phyloP scores from a whole-genome alignment of 1,284 basidiomycete species.

The Pseudozyma flocculosa region DNA sequence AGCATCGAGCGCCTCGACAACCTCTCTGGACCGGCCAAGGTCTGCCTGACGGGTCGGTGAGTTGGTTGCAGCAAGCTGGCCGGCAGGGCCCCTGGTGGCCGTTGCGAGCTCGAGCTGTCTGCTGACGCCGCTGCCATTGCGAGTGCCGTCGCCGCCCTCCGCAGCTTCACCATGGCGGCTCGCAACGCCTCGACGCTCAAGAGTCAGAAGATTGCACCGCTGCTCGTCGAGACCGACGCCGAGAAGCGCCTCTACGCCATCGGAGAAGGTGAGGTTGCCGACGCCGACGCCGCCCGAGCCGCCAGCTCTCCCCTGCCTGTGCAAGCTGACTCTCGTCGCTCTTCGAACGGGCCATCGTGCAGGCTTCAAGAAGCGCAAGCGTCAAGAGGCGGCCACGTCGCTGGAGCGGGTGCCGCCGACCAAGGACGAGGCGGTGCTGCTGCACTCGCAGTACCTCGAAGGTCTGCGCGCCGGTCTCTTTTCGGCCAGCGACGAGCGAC shows the following conservation, averaged over 20 bases:
- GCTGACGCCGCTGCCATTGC: background rate
- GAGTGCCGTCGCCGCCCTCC: too few relatives aligned
- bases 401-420: conserved; percentile 55
- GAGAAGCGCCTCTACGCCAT: conserved; percentile 53
- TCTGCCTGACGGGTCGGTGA: conserved; percentile 53
- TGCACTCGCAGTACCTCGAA: conserved; percentile 54
- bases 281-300: too few relatives aligned
- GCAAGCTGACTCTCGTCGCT: too few relatives aligned
- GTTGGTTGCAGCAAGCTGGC: background rate
- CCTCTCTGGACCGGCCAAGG: conserved; percentile 19
- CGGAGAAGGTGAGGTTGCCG: conserved; percentile 39
- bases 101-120: too few relatives aligned
- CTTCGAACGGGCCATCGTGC: conserved; percentile 4
- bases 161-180: conserved; percentile 58
- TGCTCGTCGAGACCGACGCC: conserved; percentile 43
- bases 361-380: conserved; percentile 52
- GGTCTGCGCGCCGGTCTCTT: conserved; percentile 34
- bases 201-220: conserved; percentile 46
- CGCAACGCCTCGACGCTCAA: conserved; percentile 43
- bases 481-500: conserved; percentile 21
- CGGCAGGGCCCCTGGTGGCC: too few relatives aligned
- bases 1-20: conserved; percentile 54
- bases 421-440: conserved; percentile 53
- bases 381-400: conserved; percentile 36
- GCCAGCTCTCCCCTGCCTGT: too few relatives aligned